These are phyloP conservation scores for Pythium dissimile DNA, from an alignment of 352 stramenopile species.

Conservation along the genomic window DNA sequence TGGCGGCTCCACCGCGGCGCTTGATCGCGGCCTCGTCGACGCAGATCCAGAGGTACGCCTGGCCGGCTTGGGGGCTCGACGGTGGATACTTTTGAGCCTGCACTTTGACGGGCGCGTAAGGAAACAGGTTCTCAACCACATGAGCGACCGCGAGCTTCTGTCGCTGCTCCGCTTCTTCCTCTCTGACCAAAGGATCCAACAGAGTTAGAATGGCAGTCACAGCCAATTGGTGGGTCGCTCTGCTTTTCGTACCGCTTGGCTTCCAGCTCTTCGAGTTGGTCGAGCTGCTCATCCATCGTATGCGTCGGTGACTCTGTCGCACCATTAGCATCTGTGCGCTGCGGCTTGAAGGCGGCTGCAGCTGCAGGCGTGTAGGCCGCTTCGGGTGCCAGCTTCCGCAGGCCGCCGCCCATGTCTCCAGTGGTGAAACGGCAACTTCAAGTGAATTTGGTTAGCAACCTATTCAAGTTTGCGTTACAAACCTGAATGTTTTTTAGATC, in stretches of 20 bases:
- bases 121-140: constrained; percentile 75
- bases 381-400: constrained; percentile 32
- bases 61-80: constrained; percentile 46
- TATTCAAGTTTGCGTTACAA: background rate
- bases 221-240: background rate
- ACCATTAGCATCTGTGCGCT: too few species aligned
- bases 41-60: constrained; percentile 75
- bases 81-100: constrained; percentile 69
- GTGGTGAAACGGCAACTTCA: constrained; percentile 3
- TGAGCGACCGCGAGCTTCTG: constrained; percentile 57
- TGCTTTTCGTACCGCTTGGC: constrained; percentile 49
- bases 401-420: constrained; percentile 47
- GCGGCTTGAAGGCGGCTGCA: background rate
- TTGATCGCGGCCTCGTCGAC: constrained; percentile 69
- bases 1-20: constrained; percentile 32
- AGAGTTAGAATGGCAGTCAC: background rate
- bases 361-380: constrained; percentile 10
- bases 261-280: constrained; percentile 55
- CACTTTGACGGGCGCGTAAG: constrained; percentile 71
- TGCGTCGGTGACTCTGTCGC: background rate
- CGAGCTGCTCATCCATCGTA: constrained; percentile 37
- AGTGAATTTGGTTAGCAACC: background rate
- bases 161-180: constrained; percentile 40
- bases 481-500: too few species aligned
- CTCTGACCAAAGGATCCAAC: constrained; percentile 27